Evolutionary conservation across 495 filamentous ascomycete genomes (phyloP), one percentile per base, ranked within the genome.

Genomic region (Haplographium delicatum): DNA sequence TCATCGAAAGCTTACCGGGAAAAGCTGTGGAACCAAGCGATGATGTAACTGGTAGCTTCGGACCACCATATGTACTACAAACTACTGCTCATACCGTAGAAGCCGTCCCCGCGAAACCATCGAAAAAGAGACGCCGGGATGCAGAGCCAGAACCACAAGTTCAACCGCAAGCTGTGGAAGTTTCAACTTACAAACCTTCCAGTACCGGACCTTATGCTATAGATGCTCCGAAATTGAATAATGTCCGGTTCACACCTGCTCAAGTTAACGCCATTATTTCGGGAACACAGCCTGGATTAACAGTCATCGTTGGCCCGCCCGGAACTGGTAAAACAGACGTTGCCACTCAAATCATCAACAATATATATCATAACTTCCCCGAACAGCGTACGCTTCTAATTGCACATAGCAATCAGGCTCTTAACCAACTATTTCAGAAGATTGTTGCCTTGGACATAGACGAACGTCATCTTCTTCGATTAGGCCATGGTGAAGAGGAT

Each of bases 341-440:
- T 47, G 89, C 89, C 22, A 96, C 91, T 3, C 93, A 99, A 65
- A 94, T 97, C 56, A 97, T 99, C 69, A 95, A 88, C 75, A 96
- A 96, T 62, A 86, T 99, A 45, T 99, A 97, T 65, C 94, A 96
- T 71, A 93, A 96, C 68, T 97, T 95, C 63, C 93, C 94, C 13
- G 74, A 77, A 22, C 89, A 99, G 64, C 83, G 90, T 35, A 99
- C 91, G 0, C 71, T 99, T 20, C 81, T 99, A 31, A 84, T 99
- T 56, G 94, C 93, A 9, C 93, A 97, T 66, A 96, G 90, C 66
- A 99, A 99, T 59, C 93, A 99, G 63, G 93, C 93, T 0, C 70
- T 99, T 41, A 97, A 99, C 61, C 94, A 99, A 64, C 77, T 99
- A n/a, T 99, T 99, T 67, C 87, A 95, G 54, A 99, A 97, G 70